Conservation (phyloP, 371 early-diverging fungal genomes). For the Apophysomyces elegans region DNA sequence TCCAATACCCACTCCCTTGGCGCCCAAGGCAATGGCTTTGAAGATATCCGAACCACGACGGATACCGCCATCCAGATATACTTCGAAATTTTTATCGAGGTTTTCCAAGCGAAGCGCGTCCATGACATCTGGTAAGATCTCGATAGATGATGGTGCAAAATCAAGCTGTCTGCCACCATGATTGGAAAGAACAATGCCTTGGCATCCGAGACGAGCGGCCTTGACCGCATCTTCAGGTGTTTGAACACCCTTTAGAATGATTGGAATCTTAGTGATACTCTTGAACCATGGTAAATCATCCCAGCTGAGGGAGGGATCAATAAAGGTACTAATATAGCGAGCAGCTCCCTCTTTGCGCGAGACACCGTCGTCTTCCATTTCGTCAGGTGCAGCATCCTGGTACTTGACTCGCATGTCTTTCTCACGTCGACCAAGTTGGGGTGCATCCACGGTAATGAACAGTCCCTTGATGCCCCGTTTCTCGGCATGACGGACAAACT, state of each 20-base stretch:
- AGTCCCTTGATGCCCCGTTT: conserved; percentile 77
- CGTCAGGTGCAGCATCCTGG: conserved; percentile 30
- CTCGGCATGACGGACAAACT: conserved; percentile 80
- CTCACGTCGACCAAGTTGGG: conserved; percentile 78
- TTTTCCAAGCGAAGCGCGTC: conserved; percentile 59
- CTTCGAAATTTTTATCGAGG: conserved; percentile 69
- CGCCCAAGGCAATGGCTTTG: conserved; percentile 95
- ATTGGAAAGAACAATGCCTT: conserved; percentile 90
- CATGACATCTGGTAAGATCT: conserved; percentile 85
- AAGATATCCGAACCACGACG: conserved; percentile 89
- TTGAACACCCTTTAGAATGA: conserved; percentile 93
- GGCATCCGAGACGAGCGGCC: conserved; percentile 79
- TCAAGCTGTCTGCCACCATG: conserved; percentile 98
- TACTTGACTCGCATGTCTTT: conserved; percentile 85
- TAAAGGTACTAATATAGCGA: conserved; percentile 75
- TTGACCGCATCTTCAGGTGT: conserved; percentile 88
- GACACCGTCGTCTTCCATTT: conserved; percentile 30
- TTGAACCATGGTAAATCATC: conserved; percentile 86
- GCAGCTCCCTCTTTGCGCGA: conserved; percentile 67
- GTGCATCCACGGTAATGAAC: conserved; percentile 93
- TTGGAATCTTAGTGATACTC: conserved; percentile 82
- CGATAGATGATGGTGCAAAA: conserved; percentile 74
- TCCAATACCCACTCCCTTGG: conserved; percentile 92
- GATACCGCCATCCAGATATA: conserved; percentile 93
- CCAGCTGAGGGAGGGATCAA: conserved; percentile 87